Evolutionary conservation across 1,284 basidiomycete genomes (phyloP).

Genomic region (Austroboletus novae-zelandiae): DNA sequence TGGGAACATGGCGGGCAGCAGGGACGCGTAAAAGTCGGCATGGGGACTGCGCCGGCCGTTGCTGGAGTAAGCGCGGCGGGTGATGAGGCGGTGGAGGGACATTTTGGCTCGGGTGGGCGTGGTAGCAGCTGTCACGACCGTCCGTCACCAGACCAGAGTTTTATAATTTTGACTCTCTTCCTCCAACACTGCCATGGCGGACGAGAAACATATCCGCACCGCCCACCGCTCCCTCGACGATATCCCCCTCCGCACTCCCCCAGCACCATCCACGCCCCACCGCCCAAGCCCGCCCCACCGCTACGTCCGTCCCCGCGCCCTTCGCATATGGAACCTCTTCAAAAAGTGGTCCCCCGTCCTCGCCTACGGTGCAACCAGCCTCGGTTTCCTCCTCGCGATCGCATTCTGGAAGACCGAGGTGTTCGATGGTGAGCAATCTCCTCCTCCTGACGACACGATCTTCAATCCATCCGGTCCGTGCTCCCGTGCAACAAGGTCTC

Average conservation of each 20-base stretch:
- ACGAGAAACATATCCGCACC: not conserved
- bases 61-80: slow-evolving; percentile 4
- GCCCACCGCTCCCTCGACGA: slow-evolving; percentile 18
- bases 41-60: slow-evolving; percentile 43
- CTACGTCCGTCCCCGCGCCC: slow-evolving; percentile 48
- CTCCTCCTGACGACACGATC: not conserved
- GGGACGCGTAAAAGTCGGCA: slow-evolving; percentile 61
- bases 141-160: not conserved
- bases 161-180: not conserved
- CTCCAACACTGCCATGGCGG: too few relatives aligned
- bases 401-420: slow-evolving; percentile 72
- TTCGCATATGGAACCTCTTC: slow-evolving; percentile 54
- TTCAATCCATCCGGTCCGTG: slow-evolving; percentile 1
- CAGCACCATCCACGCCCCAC: slow-evolving; percentile 19
- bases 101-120: not conserved
- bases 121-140: not conserved
- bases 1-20: slow-evolving; percentile 74
- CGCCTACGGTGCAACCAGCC: slow-evolving; percentile 63
- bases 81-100: slow-evolving; percentile 4
- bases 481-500: slow-evolving; percentile 44
- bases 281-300: slow-evolving; percentile 30
- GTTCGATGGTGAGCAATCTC: slow-evolving; percentile 57
- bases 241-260: slow-evolving; percentile 15
- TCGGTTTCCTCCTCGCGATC: slow-evolving; percentile 68
- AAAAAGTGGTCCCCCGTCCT: slow-evolving; percentile 73